A percentile compares a stretch with the other conserved stretches of the same genome.
phyloP scores from a whole-genome alignment of 2,329 filamentous ascomycete genomes.

The Xylogone sp. region DNA sequence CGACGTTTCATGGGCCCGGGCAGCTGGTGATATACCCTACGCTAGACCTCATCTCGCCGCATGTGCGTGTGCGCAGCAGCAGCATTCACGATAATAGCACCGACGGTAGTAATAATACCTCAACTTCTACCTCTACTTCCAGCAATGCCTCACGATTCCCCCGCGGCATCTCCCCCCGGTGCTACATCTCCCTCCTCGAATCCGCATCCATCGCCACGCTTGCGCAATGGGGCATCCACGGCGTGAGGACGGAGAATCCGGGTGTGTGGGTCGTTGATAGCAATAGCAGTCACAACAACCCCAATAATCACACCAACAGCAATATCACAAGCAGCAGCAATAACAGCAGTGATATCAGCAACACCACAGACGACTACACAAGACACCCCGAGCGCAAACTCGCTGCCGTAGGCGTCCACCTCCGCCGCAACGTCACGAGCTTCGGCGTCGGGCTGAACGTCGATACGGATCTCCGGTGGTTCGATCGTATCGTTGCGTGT shows the following conservation, averaged over 20 bases:
- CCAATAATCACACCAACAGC: slow-evolving; percentile 3
- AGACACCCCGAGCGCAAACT: slow-evolving; percentile 62
- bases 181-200: slow-evolving; percentile 78
- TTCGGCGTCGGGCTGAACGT: slow-evolving; percentile 83
- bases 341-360: slow-evolving; percentile 15
- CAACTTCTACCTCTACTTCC: neutral
- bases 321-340: neutral
- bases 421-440: slow-evolving; percentile 76
- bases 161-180: slow-evolving; percentile 56
- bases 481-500: slow-evolving; percentile 80
- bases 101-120: neutral
- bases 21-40: slow-evolving; percentile 92
- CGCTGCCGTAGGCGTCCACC: slow-evolving; percentile 87
- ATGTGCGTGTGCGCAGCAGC: neutral
- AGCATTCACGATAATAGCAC: too few relatives aligned
- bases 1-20: slow-evolving; percentile 92
- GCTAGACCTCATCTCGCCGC: slow-evolving; percentile 59
- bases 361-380: neutral
- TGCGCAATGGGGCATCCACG: slow-evolving; percentile 53
- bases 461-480: slow-evolving; percentile 60
- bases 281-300: slow-evolving; percentile 5
- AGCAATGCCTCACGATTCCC: neutral
- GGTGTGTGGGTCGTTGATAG: slow-evolving; percentile 69
- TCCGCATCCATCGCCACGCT: slow-evolving; percentile 68
- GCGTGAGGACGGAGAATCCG: slow-evolving; percentile 68